phyloP scores from a whole-genome alignment of 495 filamentous ascomycete species.

The Lophiostoma macrostomum region DNA sequence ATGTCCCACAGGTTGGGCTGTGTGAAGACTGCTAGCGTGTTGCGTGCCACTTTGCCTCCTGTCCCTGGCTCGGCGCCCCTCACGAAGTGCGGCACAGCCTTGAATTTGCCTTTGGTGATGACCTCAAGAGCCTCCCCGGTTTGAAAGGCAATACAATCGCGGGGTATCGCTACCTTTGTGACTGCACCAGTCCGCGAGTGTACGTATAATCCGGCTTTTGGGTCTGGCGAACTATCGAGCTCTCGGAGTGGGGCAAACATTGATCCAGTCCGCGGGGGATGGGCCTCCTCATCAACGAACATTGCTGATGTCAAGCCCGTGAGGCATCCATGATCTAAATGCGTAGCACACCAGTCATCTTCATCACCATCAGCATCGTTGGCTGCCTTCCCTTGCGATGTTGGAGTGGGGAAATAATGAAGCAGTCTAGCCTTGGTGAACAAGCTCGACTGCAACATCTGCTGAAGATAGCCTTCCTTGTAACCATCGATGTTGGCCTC shows the following conservation, averaged over 20 bases:
- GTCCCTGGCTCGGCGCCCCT: constrained; percentile 57
- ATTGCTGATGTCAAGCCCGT: constrained; percentile 92
- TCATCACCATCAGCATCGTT: constrained; percentile 8
- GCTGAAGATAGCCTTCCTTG: constrained; percentile 72
- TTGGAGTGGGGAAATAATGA: constrained; percentile 80
- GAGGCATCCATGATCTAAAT: constrained; percentile 89
- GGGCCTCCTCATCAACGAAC: constrained; percentile 78
- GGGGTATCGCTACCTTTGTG: constrained; percentile 84
- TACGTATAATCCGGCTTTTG: constrained; percentile 85
- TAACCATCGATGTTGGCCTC: constrained; percentile 73
- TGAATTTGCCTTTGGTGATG: constrained; percentile 84
- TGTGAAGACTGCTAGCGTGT: constrained; percentile 95
- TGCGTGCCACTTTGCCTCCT: constrained; percentile 64
- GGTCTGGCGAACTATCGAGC: constrained; percentile 70
- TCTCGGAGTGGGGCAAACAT: constrained; percentile 57
- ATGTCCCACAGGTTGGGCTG: constrained; percentile 90
- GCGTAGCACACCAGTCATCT: constrained; percentile 96
- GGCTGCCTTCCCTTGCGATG: constrained; percentile 23
- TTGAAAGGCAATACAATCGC: constrained; percentile 91
- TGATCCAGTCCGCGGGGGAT: constrained; percentile 43
- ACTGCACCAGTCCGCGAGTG: constrained; percentile 72
- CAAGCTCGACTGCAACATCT: constrained; percentile 76
- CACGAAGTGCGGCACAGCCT: constrained; percentile 95
- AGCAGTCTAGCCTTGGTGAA: constrained; percentile 90
- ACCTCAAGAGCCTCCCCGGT: constrained; percentile 88